Percentiles rank a stretch among this genome's conserved stretches.
phyloP scores from a whole-genome alignment of 768 basidiomycete genomes.

The Mycena metata region DNA sequence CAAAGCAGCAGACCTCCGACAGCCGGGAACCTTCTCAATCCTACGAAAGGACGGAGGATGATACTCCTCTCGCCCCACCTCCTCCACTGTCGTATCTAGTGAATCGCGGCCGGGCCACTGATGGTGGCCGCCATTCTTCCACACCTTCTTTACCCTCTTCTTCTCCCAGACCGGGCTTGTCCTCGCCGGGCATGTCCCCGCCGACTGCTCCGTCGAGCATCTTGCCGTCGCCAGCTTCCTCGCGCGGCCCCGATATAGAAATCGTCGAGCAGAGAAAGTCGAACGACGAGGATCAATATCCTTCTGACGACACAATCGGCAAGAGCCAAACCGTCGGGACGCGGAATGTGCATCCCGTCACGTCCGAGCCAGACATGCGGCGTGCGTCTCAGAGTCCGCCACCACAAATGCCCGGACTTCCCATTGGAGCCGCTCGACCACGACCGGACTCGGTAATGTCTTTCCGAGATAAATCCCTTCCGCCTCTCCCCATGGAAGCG shows the following conservation, averaged over 20 bases:
- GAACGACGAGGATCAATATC: constrained; percentile 56
- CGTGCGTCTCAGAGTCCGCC: constrained; percentile 50
- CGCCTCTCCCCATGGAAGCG: constrained; percentile 75
- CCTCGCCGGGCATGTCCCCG: constrained; percentile 76
- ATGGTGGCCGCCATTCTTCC: constrained; percentile 72
- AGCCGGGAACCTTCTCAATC: constrained; percentile 54
- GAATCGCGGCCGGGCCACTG: constrained; percentile 64
- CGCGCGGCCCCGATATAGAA: constrained; percentile 72
- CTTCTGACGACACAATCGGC: constrained; percentile 50
- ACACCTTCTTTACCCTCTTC: constrained; percentile 77
- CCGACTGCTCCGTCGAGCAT: constrained; percentile 82
- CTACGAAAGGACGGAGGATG: constrained; percentile 69
- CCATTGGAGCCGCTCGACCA: constrained; percentile 41
- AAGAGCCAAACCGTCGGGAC: constrained; percentile 45
- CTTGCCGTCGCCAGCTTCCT: constrained; percentile 82
- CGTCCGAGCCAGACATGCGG: constrained; percentile 76
- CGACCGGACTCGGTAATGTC: constrained; percentile 41
- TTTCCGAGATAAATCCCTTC: constrained; percentile 78
- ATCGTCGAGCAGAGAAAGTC: constrained; percentile 57
- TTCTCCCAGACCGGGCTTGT: constrained; percentile 67
- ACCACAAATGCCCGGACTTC: constrained; percentile 42
- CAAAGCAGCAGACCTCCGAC: constrained; percentile 54
- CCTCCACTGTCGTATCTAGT: constrained; percentile 93
- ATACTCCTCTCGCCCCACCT: constrained; percentile 87
- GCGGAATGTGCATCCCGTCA: constrained; percentile 65